Conservation (phyloP, 306 rosid genomes). For the Cucurbita maxima region DNA sequence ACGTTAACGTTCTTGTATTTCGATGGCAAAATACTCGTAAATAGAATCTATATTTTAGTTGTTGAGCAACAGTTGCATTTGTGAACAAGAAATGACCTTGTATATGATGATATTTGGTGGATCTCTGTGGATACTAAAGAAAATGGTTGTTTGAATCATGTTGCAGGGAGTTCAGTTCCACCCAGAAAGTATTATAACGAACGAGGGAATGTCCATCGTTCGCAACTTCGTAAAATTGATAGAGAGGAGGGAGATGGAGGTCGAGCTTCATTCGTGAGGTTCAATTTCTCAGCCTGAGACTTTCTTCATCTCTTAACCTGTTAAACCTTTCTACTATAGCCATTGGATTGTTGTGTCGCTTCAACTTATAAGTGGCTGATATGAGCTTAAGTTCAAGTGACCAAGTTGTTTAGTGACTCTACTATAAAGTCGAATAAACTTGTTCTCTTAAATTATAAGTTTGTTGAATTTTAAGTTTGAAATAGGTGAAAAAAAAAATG, state of each 20-base stretch:
- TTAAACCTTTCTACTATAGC: too few species aligned
- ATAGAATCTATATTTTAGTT: neutral
- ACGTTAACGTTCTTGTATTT: neutral
- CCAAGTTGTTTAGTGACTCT: neutral
- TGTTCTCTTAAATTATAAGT: neutral
- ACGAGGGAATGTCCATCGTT: slow-evolving; percentile 56
- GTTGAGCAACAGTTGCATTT: neutral
- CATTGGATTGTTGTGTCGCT: neutral
- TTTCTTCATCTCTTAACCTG: neutral
- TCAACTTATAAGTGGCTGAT: neutral
- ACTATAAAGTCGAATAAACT: neutral
- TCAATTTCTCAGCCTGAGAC: neutral
- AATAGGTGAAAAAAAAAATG: too few species aligned
- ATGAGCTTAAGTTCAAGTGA: neutral
- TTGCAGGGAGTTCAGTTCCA: slow-evolving; percentile 96
- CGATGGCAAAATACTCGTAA: neutral
- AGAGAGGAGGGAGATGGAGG: slow-evolving; percentile 34
- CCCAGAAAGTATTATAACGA: slow-evolving; percentile 87
- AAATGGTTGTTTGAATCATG: neutral
- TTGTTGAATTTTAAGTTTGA: too few species aligned
- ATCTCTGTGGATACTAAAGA: neutral
- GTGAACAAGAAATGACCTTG: neutral
- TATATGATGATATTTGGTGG: neutral
- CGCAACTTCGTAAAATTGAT: slow-evolving; percentile 49
- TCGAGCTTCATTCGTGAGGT: slow-evolving; percentile 13